A percentile compares a stretch with the other conserved stretches of the same genome.
phyloP scores from a whole-genome alignment of 164 flowering plant species.

The Sedum album region DNA sequence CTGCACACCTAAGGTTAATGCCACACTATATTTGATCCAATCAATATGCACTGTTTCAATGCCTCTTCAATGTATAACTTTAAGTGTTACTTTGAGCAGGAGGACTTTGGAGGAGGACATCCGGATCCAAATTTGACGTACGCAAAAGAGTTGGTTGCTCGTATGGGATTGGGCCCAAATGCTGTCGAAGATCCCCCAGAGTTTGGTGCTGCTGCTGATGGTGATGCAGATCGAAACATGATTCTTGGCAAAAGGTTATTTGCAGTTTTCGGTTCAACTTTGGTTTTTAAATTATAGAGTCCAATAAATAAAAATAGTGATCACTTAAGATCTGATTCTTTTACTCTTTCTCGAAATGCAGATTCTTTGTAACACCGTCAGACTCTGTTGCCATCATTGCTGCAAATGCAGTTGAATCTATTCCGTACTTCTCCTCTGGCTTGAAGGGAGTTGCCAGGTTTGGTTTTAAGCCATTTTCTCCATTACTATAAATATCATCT shows the following conservation, averaged over 20 bases:
- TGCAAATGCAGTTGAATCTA: conserved; percentile 90
- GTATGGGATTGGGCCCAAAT: conserved; percentile 75
- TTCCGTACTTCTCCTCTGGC: conserved; percentile 91
- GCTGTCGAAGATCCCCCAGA: conserved; percentile 73
- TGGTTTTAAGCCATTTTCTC: background rate
- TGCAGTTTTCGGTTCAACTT: background rate
- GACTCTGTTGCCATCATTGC: conserved; percentile 99
- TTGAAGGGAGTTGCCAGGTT: conserved; percentile 98
- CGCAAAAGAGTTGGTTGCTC: conserved; percentile 92
- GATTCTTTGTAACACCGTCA: conserved; percentile 98
- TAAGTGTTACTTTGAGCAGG: conserved; percentile 34
- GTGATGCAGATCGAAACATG: conserved; percentile 99
- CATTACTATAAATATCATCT: background rate
- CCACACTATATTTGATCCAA: background rate
- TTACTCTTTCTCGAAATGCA: conserved; percentile 20
- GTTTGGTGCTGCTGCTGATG: conserved; percentile 99
- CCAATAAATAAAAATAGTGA: background rate
- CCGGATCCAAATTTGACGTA: conserved; percentile 99
- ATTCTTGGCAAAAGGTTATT: conserved; percentile 91
- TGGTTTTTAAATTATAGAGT: background rate
- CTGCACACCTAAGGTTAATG: conserved; percentile 78
- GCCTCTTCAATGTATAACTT: background rate
- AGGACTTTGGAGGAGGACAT: conserved; percentile 99
- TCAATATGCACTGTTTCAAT: background rate
- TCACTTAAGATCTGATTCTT: background rate